phyloP scores from a whole-genome alignment of 345 rosid genomes.

The Nephelium lappaceum region DNA sequence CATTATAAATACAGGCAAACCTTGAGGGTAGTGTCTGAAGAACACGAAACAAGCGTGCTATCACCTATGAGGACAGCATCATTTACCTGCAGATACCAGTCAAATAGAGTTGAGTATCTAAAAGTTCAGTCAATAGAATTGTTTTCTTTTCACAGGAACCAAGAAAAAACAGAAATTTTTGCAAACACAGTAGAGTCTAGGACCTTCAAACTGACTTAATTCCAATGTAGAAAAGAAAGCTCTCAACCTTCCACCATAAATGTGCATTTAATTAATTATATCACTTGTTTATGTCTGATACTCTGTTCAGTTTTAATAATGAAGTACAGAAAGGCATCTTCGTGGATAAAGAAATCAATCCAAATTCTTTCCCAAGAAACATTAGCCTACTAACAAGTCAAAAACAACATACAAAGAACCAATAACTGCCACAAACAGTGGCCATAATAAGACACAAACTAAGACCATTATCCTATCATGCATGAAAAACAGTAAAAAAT shows the following conservation, averaged over 20 bases:
- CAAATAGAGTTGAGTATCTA: not conserved
- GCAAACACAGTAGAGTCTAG: not conserved
- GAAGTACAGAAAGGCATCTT: not conserved
- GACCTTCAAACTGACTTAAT: not conserved
- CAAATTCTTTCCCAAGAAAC: not conserved
- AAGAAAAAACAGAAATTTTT: too few relatives aligned
- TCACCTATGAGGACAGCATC: constrained; percentile 82
- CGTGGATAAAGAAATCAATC: not conserved
- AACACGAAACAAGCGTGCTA: constrained; percentile 88
- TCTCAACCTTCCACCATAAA: constrained; percentile 15
- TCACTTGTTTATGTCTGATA: not conserved
- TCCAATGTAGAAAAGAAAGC: not conserved
- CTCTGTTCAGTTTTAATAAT: not conserved
- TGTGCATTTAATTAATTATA: constrained; percentile 9
- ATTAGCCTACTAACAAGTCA: not conserved
- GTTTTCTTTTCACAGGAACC: not conserved
- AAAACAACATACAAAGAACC: not conserved
- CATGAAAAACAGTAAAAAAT: constrained; percentile 13
- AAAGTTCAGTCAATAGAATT: not conserved
- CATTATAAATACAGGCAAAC: constrained; percentile 37
- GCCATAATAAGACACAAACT: not conserved
- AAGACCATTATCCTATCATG: not conserved
- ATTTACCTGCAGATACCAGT: constrained; percentile 69
- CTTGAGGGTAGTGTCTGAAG: constrained; percentile 96
- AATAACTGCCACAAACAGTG: not conserved